Evolutionary conservation across 176 grass and related monocot genomes (phyloP).

Genomic region (Juncus effusus): DNA sequence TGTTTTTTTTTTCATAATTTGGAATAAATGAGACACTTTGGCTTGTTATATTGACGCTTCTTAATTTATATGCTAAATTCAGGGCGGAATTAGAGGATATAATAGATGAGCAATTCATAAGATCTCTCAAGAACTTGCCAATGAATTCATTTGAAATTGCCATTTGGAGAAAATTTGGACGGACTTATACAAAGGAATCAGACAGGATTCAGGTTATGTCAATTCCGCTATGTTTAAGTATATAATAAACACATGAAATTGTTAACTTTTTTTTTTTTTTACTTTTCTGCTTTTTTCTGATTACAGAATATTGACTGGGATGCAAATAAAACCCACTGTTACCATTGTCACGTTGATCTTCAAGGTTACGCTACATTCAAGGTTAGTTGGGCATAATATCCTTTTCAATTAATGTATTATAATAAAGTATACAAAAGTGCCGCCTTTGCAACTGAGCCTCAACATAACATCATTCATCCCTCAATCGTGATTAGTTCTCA

Average conservation of each 20-base stretch:
- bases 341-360: conserved; percentile 60
- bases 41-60: background rate
- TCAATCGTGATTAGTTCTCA: no score
- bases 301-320: conserved; percentile 60
- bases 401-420: no score
- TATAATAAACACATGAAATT: background rate
- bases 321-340: conserved; percentile 38
- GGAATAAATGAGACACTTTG: background rate
- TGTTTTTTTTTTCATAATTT: no score
- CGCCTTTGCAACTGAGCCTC: background rate
- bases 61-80: conserved; percentile 24
- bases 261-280: background rate
- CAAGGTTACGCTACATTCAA: conserved; percentile 41
- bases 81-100: conserved; percentile 58
- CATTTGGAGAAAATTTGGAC: conserved; percentile 56
- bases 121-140: conserved; percentile 28
- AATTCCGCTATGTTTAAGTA: no score
- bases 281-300: background rate
- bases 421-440: no score
- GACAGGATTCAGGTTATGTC: conserved; percentile 58
- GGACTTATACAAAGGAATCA: conserved; percentile 6
- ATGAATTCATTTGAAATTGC: conserved; percentile 50
- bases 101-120: conserved; percentile 39
- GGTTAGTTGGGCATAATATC: conserved; percentile 25
- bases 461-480: background rate